Base-by-base conservation (phyloP, 371 early-diverging fungal species). In the Rhizopus microsporus region DNA sequence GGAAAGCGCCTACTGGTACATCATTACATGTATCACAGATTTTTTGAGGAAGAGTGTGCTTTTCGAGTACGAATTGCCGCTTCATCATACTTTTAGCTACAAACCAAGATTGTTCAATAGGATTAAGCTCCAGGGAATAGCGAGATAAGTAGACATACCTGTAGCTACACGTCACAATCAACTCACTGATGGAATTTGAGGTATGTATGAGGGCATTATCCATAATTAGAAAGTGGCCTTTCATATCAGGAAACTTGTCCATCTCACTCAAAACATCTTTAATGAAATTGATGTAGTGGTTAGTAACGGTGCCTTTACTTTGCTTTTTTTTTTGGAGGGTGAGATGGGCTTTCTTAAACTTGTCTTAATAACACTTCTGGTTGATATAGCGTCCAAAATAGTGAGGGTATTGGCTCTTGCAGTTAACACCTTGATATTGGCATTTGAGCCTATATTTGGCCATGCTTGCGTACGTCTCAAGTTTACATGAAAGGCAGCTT, bases 71-170 rank as follows among this genome's bases (percentile, higher is more conserved):
- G 35, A 56, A 56, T 23, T 56, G 37, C 37, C 56, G 34, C 51
- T 47, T 56, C 1, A 56, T 33, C 37, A 5, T 7, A 37, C 47
- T 56, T 45, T 56, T 46, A 45, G 47, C 17, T 34, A 46, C 29
- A 52, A 57, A 40, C 66, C 60, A 65, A 47, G 54, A 57, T 23
- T 60, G 54, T 34, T 58, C 51, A n/a, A 58, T 58, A 34, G 51
- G 58, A 45, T 58, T 58, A 15, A 57, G 37, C 29, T 48, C 43
- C 31, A 37, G 37, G 33, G 46, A 55, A 35, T 47, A 55, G 12
- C 37, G 48, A 48, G 49, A 49, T 38, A 56, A 38, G 40, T 54
- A 58, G n/a, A 58, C 38, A 23, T 42, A 58, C 0, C 15, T 54
- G 15, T 50, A 33, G 2, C 50, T 13, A 12, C 34, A 43, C 23